Base-by-base conservation (phyloP, 2,329 filamentous ascomycete species). In the Exophiala sp. region DNA sequence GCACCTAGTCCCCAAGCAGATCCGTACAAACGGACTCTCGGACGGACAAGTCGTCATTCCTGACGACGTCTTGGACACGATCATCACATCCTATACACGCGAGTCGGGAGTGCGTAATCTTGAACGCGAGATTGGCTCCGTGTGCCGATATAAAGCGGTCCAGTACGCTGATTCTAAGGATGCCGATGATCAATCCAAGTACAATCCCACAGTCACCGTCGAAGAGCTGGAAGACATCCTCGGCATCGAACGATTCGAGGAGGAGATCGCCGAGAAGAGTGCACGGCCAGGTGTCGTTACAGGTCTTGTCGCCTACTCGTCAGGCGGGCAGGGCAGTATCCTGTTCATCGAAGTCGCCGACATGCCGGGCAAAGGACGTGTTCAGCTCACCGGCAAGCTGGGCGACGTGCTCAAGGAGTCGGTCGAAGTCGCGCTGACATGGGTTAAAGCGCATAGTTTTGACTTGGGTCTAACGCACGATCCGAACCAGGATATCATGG, bases 271-370 rank as follows among this genome's bases (percentile, higher is more conserved):
- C 10, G 92, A 95, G 69, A 90, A 88, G 66, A 83, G 83, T 36
- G 78, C 68, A 79, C 82, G 91, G 14, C 92, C 94, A 1, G 94
- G 94, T 52, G 88, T 99, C 52, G 92, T 99, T 35, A 99, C 94
- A 0, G 94, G 94, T 11, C 85, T 99, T 32, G 94, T 99, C 12
- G 94, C 94, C 7, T 99, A 96, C 75, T 90, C 87, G 66, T 88
- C 87, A 3, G 92, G 94, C 46, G 91, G 91, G 44, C 92, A 96
- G 69, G 94, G 94, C 59, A 91, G 88, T 67, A 99, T 99, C 65
- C 80, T 99, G 52, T 99, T 99, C 77, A 99, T 99, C 65, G 94
- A 99, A 73, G 90, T 96, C 41, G 90, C 92, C 9, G 91, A 96
- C 68, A 97, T 97, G 91, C 94, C 94, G 0, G 94, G 94, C 40